These are phyloP conservation scores for Penicillium crustosum DNA, from an alignment of 2,329 filamentous ascomycete species.

Conservation along the genomic window DNA sequence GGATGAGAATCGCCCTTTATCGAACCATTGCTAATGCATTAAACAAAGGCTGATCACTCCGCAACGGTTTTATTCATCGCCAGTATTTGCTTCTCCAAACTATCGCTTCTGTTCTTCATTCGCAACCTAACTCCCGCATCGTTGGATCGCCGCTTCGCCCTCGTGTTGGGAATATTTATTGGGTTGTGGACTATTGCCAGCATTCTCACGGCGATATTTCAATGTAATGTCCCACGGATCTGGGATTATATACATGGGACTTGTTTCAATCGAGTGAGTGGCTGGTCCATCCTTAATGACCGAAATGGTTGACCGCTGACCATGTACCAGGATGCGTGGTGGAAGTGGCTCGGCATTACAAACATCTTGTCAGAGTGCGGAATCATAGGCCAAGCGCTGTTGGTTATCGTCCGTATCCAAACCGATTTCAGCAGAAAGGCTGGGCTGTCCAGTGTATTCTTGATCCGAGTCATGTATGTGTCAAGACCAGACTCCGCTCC, in stretches of 20 bases:
- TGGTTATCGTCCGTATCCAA: conserved; percentile 27
- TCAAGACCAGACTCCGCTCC: neutral
- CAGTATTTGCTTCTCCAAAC: conserved; percentile 27
- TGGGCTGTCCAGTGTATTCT: conserved; percentile 21
- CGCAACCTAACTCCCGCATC: conserved; percentile 23
- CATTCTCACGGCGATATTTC: conserved; percentile 21
- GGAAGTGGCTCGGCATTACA: conserved; percentile 27
- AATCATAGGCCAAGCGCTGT: conserved; percentile 26
- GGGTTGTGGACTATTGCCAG: conserved; percentile 18
- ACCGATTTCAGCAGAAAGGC: conserved; percentile 21
- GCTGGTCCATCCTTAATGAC: neutral
- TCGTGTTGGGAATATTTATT: conserved; percentile 14
- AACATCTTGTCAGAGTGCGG: conserved; percentile 29
- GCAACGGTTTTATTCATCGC: conserved; percentile 25
- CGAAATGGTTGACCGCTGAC: neutral
- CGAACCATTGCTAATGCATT: neutral
- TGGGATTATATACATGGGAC: conserved; percentile 24
- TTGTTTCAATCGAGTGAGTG: conserved; percentile 25
- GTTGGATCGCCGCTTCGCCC: conserved; percentile 19
- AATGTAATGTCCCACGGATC: conserved; percentile 18
- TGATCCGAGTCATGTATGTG: conserved; percentile 27
- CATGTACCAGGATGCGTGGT: conserved; percentile 21
- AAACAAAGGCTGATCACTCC: conserved; percentile 24
- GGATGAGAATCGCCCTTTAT: neutral
- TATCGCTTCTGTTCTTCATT: conserved; percentile 28